phyloP scores from a whole-genome alignment of 2,329 filamentous ascomycete genomes.

The Paecilomyces niveus region DNA sequence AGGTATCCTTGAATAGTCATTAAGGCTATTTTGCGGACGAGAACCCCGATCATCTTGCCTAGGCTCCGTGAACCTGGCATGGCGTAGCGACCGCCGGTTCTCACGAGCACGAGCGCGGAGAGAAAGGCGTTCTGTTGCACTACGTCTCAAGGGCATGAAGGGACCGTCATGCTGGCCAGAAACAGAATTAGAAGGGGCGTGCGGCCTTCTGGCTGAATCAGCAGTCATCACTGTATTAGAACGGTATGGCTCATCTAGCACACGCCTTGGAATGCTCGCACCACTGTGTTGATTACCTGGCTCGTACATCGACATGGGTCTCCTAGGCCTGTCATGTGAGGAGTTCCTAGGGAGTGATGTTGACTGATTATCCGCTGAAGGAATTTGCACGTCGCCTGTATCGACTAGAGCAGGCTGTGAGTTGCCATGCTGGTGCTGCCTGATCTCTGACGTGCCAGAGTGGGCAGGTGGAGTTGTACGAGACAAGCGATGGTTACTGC shows the following conservation, averaged over 20 bases:
- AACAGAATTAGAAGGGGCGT: slow-evolving; percentile 17
- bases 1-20: not conserved
- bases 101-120: slow-evolving; percentile 6
- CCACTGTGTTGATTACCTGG: not conserved
- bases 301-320: not conserved
- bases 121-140: slow-evolving; percentile 19
- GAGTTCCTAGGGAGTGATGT: not conserved
- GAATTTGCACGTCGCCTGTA: not conserved
- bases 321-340: not conserved
- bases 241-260: slow-evolving; percentile 8
- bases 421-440: not conserved
- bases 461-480: not conserved
- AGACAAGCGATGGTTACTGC: slow-evolving; percentile 11
- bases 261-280: not conserved
- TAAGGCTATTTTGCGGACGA: not conserved
- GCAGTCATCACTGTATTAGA: slow-evolving; percentile 18
- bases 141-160: slow-evolving; percentile 15
- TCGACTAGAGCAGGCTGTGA: not conserved
- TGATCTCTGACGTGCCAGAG: not conserved
- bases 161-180: not conserved
- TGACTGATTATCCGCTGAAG: not conserved
- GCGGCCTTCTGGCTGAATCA: slow-evolving; percentile 16
- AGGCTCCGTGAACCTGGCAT: not conserved
- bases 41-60: slow-evolving; percentile 1
- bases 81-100: not conserved